These are phyloP conservation scores for Tolypocladium sp. DNA, from an alignment of 2,329 filamentous ascomycete species.

Conservation along the genomic window DNA sequence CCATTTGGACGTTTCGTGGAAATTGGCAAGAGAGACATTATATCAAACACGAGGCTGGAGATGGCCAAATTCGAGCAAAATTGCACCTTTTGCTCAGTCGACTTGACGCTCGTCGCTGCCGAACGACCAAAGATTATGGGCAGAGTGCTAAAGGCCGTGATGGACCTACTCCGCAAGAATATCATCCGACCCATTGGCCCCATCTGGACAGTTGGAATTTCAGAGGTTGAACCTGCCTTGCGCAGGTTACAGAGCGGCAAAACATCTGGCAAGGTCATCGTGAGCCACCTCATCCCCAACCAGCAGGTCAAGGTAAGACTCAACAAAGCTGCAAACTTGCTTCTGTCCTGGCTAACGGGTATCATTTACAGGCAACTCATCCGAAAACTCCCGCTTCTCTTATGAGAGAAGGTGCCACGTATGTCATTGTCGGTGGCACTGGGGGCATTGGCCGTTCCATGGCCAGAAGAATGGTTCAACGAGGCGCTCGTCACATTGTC, in stretches of 20 bases:
- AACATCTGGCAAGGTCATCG: conserved; percentile 31
- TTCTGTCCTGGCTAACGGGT: too few relatives aligned
- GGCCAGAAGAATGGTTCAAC: conserved; percentile 36
- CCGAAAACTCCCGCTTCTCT: conserved; percentile 17
- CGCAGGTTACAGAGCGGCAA: conserved; percentile 24
- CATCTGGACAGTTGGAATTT: conserved; percentile 23
- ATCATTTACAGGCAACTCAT: conserved; percentile 9
- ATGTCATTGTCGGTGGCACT: conserved; percentile 42
- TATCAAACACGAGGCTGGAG: conserved; percentile 31
- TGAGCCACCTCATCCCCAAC: conserved; percentile 25
- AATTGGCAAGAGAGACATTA: conserved; percentile 27
- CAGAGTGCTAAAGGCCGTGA: conserved; percentile 26
- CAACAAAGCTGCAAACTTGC: too few relatives aligned
- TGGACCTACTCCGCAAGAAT: conserved; percentile 21
- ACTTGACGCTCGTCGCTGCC: conserved; percentile 32
- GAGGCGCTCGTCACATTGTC: conserved; percentile 38
- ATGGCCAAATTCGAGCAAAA: conserved; percentile 39
- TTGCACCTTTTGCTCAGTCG: conserved; percentile 34
- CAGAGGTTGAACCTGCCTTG: conserved; percentile 26
- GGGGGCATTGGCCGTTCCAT: conserved; percentile 42
- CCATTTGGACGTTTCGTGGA: conserved; percentile 37
- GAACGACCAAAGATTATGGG: conserved; percentile 30
- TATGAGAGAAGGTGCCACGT: conserved; percentile 29
- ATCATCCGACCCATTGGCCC: conserved; percentile 27
- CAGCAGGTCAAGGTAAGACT: conserved; percentile 28